Base-by-base conservation (phyloP, 1,284 basidiomycete species). In the Leccinum variabile region DNA sequence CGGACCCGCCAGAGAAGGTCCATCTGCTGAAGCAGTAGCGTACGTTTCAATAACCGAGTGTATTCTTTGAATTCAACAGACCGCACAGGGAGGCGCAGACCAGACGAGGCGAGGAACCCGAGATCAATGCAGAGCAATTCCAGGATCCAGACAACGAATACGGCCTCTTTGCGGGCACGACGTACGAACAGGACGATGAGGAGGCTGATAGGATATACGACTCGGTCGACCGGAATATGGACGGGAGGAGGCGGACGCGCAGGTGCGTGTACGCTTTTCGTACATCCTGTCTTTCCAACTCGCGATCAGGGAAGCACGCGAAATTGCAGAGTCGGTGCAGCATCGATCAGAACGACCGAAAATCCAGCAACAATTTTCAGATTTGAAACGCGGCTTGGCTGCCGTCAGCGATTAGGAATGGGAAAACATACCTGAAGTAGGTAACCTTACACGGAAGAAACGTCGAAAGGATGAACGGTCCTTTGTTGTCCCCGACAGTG, bases 141-240 rank as follows among this genome's bases (percentile, higher is more conserved):
- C 94, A 97, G 75, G 97, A 99, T 76, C 97, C 96, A 6, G 97
- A 99, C 73, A 97, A 98, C 75, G 96, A 99, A 79, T 91, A 90
- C 64, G 97, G 96, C 41, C 84, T 99, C 8, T 98, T 99, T 74
- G 94, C 95, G 1, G 95, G 95, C 8, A 95, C 91, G 8, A 94
- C 94, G 0, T 98, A 99, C 75, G 97, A 99, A 75, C 90, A 92
- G 59, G 97, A 99, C 68, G 97, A 99, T 67, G 96, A 98, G 72
- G 97, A 98, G 75, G 97, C 97, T 0, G 97, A 99, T 76, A 85
- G 85, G 69, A 97, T 98, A 60, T 99, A 97, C 77, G 96, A 97
- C 30, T 72, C 80, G 25, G 95, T 98, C 3, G 96, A 98, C 73
- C 81, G 86, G 57, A 89, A 90, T 55, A 97, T 99, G 91, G 96